These are phyloP conservation scores for Tricholoma sp. DNA, from an alignment of 768 basidiomycete genomes.

Conservation along the genomic window DNA sequence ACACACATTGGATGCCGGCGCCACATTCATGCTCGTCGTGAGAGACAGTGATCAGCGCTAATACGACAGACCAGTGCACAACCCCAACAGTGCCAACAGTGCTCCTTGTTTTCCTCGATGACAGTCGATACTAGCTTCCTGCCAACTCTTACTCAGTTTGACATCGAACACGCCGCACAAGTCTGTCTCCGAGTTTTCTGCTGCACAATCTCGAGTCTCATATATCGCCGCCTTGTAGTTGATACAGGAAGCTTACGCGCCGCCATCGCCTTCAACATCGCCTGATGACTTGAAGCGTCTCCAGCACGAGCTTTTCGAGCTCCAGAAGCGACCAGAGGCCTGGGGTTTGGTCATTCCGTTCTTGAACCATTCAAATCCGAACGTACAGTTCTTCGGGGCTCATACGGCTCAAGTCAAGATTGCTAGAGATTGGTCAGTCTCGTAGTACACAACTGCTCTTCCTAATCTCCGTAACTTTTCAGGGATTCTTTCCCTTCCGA, in stretches of 20 bases:
- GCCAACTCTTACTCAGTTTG: conserved; percentile 45
- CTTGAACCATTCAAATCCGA: conserved; percentile 63
- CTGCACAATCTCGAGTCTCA: background rate
- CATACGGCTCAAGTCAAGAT: conserved; percentile 95
- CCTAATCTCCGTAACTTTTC: conserved; percentile 20
- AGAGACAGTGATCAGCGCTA: too few relatives aligned
- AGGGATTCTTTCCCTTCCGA: conserved; percentile 72
- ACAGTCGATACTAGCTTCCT: conserved; percentile 40
- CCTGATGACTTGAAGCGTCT: conserved; percentile 58
- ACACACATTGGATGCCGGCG: too few relatives aligned
- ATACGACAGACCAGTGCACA: too few relatives aligned
- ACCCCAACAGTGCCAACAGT: too few relatives aligned
- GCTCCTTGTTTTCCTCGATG: conserved; percentile 1
- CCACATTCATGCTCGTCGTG: too few relatives aligned
- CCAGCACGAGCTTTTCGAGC: conserved; percentile 70
- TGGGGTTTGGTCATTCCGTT: conserved; percentile 84
- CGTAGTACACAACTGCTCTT: background rate
- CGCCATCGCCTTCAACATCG: conserved; percentile 38
- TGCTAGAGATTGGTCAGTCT: conserved; percentile 78
- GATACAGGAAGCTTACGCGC: conserved; percentile 64
- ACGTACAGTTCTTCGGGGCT: conserved; percentile 93
- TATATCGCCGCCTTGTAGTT: conserved; percentile 35
- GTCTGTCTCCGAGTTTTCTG: conserved; percentile 33
- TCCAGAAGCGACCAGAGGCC: conserved; percentile 71
- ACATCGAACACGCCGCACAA: conserved; percentile 55